phyloP scores from a whole-genome alignment of 192 early-diverging fungal genomes.

The Coemansia sp. region DNA sequence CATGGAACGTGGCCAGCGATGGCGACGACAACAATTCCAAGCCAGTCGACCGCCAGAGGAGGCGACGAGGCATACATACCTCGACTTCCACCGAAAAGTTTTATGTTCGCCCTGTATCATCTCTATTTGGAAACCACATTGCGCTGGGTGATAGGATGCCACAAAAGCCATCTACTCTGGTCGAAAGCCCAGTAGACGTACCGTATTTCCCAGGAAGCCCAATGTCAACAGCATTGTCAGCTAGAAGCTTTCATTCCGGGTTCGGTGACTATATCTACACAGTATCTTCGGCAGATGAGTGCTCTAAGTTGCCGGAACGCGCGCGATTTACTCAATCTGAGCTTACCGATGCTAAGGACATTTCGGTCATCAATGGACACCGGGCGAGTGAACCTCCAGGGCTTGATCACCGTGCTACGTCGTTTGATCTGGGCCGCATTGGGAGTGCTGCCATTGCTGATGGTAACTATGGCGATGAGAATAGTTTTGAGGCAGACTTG shows the following conservation, averaged over 20 bases:
- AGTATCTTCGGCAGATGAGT: conserved; percentile 34
- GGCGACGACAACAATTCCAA: conserved; percentile 5
- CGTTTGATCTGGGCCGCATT: conserved; percentile 47
- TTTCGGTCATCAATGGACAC: background rate
- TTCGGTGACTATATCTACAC: conserved; percentile 19
- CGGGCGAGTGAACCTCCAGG: background rate
- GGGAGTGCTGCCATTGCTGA: conserved; percentile 3
- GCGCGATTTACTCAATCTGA: background rate
- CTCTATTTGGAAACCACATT: background rate
- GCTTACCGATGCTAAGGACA: background rate
- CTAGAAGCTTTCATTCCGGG: conserved; percentile 18
- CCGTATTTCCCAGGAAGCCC: conserved; percentile 27
- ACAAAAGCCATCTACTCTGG: conserved; percentile 1
- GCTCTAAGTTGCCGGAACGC: background rate
- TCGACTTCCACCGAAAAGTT: conserved; percentile 32
- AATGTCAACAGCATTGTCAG: conserved; percentile 23
- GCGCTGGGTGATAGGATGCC: background rate
- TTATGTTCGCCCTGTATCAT: conserved; percentile 31
- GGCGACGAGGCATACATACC: conserved; percentile 34
- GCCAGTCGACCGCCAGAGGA: conserved; percentile 30
- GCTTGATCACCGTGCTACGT: conserved; percentile 46
- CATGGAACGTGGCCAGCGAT: conserved; percentile 43
- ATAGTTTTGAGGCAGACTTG: background rate
- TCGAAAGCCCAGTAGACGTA: conserved; percentile 35
- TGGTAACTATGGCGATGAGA: background rate